Evolutionary conservation across 441 rosid species (phyloP), one percentile per base, ranked within the genome.

Genomic region (Gossypium trilobum): DNA sequence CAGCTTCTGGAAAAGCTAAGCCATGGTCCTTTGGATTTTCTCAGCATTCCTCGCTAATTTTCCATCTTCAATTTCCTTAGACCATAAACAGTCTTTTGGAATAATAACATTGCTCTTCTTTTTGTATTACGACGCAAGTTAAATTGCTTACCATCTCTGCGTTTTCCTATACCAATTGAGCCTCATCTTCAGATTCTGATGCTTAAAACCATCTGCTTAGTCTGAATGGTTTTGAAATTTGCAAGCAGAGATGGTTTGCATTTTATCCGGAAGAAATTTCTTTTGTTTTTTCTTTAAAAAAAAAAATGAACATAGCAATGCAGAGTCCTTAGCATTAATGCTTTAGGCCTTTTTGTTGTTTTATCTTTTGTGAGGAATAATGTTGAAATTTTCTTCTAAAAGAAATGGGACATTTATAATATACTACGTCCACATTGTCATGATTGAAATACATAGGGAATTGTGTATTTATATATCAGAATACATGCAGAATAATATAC

Each of bases 131-230:
- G 73, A 70, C 70, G 66, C 57, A 75, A 78, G 85, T 81, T 81
- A 85, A 81, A 82, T 79, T 85, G 90, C 89, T 84, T 71, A 56
- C 83, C 82, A 85, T 82, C 90, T 89, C 91, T 80, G 83, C 76
- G 42, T 80, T 68, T 74, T 70, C 72, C 70, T 27, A 46, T 6
- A 36, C 22, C 50, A 5, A 44, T 50, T 54, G 23, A 39, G 64
- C 3, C 16, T 0, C 1, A 29, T 68, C 59, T 68, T 44, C 20
- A 50, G 58, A 17, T 16, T 17, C 72, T n/a, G 61, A 17, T 50
- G 3, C 22, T 27, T 27, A 27, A 27, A n/a, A 50, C 59, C 19
- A 33, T 71, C 44, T 46, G 57, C 11, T 58, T 6, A 14, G 70
- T 70, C 55, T 54, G 22, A 29, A 19, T n/a, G 22, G 62, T 33